Base-by-base conservation (phyloP, 257 asterid genomes). In the Eucommia ulmoides region DNA sequence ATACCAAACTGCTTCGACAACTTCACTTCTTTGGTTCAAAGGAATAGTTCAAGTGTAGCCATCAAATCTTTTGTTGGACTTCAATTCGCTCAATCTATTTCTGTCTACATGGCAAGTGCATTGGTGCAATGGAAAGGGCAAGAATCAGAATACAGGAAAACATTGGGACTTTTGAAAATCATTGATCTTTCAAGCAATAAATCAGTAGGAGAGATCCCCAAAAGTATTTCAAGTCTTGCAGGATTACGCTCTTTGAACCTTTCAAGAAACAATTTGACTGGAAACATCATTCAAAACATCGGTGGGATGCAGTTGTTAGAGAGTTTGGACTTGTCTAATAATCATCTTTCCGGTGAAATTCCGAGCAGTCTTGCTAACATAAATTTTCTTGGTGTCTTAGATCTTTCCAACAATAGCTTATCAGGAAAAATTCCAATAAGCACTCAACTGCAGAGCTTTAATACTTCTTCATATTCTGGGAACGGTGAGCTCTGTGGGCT, bases 351-450 rank as follows among this genome's bases (percentile, higher is more conserved):
- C 7, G 72, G 79, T 2, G 6, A 19, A 21, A 72, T 72, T 46
- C 70, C 75, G 0, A 0, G 3, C 9, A n/a, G 53, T 19, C 52
- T 68, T 20, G 46, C 65, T 12, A 55, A 52, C 17, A 16, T 68
- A 23, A 54, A 50, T 42, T 50, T 41, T 22, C 53, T 68, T 19
- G 73, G 67, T 2, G 46, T 68, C 6, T 21, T 73, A 54, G 51
- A 72, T 54, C 65, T 68, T 65, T 68, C 74, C 0, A 58, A 42
- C 53, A 72, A 62, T 61, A 62, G 62, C 57, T 48, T 67, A 23
- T 67, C 59, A 14, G 74, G 69, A 1, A 54, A 12, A 49, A 53
- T 62, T 16, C 62, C 74, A 26, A n/a, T 14, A 11, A 53, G 41
- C 16, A 23, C 6, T 33, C 54, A 54, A 0, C 21, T 19, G 15